Base-by-base conservation (phyloP, 768 basidiomycete species). In the Kwoniella pini region DNA sequence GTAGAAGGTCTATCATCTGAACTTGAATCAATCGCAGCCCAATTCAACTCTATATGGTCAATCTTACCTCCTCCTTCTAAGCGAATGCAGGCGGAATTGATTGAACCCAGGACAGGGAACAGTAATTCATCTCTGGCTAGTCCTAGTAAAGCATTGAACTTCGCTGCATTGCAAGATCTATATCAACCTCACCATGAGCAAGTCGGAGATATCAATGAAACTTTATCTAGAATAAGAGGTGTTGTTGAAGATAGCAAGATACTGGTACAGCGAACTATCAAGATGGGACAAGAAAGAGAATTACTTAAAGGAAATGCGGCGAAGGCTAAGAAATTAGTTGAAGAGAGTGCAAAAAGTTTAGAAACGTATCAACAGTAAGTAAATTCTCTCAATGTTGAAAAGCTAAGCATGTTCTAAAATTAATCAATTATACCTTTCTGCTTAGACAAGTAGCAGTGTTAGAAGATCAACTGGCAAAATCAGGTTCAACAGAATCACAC, bases 231-330 rank as follows among this genome's bases (percentile, higher is more conserved):
- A 5, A 87, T 96, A 44, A 87, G 88, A 69, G 87, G 89, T 2
- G 82, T 96, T 57, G 82, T 96, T 53, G 82, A 84, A 31, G 95
- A 96, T 76, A 91, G 94, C 69, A 85, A 86, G 24, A 83, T 88
- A 19, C 79, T 97, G 61, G 90, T 93, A 62, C 89, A 91, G 77
- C 84, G 92, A 30, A 80, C 93, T 38, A 81, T 91, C 51, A 85
- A 90, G 24, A 89, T 91, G 68, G 92, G 90, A 1, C 87, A 90
- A 77, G 90, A 91, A 50, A 88, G 94, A 60, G 92, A 95, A 66
- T 72, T 94, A 65, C 83, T 95, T 62, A 95, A 92, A 83, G 89
- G 87, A 80, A 93, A 92, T 72, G 91, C 91, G 19, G 91, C 91
- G 71, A 83, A 91, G 49, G 92, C 91, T 21, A 89, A 93, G 82